Evolutionary conservation across 2,329 filamentous ascomycete species (phyloP).

Genomic region (Colletotrichum chrysophilum): DNA sequence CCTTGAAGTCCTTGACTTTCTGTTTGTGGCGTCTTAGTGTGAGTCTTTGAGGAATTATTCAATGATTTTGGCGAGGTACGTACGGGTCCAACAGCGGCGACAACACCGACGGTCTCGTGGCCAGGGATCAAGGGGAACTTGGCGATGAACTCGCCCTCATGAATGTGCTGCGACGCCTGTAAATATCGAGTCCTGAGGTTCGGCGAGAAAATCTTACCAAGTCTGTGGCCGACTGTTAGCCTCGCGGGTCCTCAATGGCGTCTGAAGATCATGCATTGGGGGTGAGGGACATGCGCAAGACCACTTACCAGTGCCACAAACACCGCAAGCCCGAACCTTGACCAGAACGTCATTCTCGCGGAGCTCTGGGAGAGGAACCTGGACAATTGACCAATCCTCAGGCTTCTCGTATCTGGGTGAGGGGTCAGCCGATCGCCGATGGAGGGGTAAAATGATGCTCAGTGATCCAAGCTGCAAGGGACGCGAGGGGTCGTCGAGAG

Average conservation of each 20-base stretch:
- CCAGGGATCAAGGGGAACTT: slow-evolving; percentile 71
- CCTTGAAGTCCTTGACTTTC: slow-evolving; percentile 63
- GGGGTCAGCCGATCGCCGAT: slow-evolving; percentile 24
- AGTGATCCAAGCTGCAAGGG: background rate
- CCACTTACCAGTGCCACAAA: slow-evolving; percentile 60
- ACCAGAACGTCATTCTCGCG: slow-evolving; percentile 66
- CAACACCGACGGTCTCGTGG: slow-evolving; percentile 71
- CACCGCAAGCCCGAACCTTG: slow-evolving; percentile 72
- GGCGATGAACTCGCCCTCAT: slow-evolving; percentile 70
- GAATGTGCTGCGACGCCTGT: slow-evolving; percentile 53
- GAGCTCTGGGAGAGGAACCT: slow-evolving; percentile 65
- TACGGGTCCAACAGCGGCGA: slow-evolving; percentile 60
- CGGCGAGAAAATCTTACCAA: slow-evolving; percentile 31
- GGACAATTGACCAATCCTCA: slow-evolving; percentile 63
- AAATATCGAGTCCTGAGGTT: background rate
- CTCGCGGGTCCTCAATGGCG: background rate
- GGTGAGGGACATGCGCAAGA: background rate
- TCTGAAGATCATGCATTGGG: background rate
- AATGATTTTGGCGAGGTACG: background rate
- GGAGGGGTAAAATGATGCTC: slow-evolving; percentile 13
- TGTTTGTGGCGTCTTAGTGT: slow-evolving; percentile 22
- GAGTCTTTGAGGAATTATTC: background rate
- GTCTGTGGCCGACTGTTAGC: slow-evolving; percentile 33
- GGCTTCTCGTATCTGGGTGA: slow-evolving; percentile 64
- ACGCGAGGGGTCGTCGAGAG: background rate